Base-by-base conservation (phyloP, 2,329 filamentous ascomycete genomes). In the Aphanoascus verrucosus region DNA sequence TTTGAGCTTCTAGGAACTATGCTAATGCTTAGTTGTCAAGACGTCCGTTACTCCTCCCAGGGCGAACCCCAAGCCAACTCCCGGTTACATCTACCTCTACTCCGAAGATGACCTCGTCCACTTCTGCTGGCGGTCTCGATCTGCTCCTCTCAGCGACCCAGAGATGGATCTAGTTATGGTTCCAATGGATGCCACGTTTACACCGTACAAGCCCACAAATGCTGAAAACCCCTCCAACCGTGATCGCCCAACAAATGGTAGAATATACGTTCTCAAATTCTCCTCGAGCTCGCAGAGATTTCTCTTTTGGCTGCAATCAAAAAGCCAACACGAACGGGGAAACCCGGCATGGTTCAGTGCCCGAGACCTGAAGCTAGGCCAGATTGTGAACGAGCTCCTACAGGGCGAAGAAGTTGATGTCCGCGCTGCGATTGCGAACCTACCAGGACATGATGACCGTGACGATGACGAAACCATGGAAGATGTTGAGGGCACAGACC, bases 251-350 rank as follows among this genome's bases (percentile, higher is more conserved):
- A 82, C 79, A 14, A 89, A 94, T 66, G 94, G 90, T 60, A 88
- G 93, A 63, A 84, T 98, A 68, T 96, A 90, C 68, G 84, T 86
- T 55, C 82, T 98, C 65, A 96, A 94, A 71, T 98, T 98, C 74
- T 81, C 80, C 31, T 96, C 90, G 11, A 95, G 88, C 58, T 93
- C 89, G 55, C 84, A 94, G 70, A 83, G 90, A 64, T 79, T 97
- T 71, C 78, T 96, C 56, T 98, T 97, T 76, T 98, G 91, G 90
- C 76, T 98, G 65, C 93, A 98, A 72, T 93, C 88, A 31, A 90
- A 90, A 71, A 80, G 85, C 32, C 89, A 96, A 72, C 81, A 82
- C 71, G 65, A 79, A 74, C 59, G 78, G 73, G 67, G 84, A 76
- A 82, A 91, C 61, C 74, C 83, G 6, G 83, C 81, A 70, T 89